Evolutionary conservation across 306 rosid genomes (phyloP).

Genomic region (Vachellia collinsii): DNA sequence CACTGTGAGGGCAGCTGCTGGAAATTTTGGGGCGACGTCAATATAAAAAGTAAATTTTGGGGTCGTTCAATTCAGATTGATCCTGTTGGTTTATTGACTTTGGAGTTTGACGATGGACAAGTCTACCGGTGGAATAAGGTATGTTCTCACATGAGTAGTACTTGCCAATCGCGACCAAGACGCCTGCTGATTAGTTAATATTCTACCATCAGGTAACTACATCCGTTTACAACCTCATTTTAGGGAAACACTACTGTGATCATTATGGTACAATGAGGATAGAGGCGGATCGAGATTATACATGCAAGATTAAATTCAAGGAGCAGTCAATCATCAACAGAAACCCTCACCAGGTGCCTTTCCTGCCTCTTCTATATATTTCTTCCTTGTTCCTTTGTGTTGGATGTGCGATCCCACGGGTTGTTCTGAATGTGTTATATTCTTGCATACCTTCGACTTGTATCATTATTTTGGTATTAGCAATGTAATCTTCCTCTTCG

Average conservation of each 20-base stretch:
- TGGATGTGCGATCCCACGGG: not conserved
- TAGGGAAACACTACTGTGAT: slow-evolving; percentile 95
- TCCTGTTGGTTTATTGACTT: slow-evolving; percentile 79
- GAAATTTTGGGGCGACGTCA: slow-evolving; percentile 93
- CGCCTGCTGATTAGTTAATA: slow-evolving; percentile 31
- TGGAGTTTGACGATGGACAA: slow-evolving; percentile 94
- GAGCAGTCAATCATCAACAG: slow-evolving; percentile 84
- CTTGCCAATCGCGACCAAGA: slow-evolving; percentile 20
- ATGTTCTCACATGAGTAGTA: slow-evolving; percentile 13
- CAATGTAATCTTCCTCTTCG: not conserved
- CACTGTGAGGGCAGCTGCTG: slow-evolving; percentile 74
- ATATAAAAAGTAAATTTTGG: slow-evolving; percentile 90
- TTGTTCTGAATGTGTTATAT: slow-evolving; percentile 1
- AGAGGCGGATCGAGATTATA: slow-evolving; percentile 67
- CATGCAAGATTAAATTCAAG: slow-evolving; percentile 85
- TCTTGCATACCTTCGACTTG: slow-evolving; percentile 5
- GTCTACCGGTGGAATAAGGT: slow-evolving; percentile 92
- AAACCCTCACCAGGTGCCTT: slow-evolving; percentile 86
- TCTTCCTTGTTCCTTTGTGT: not conserved
- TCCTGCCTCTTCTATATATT: slow-evolving; percentile 29
- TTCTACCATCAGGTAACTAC: slow-evolving; percentile 78
- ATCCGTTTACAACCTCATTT: slow-evolving; percentile 93
- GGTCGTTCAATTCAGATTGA: slow-evolving; percentile 97
- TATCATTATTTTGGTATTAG: not conserved
- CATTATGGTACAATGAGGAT: slow-evolving; percentile 94